These are phyloP conservation scores for Penicillium coffeae DNA, from an alignment of 495 filamentous ascomycete species.

Conservation along the genomic window DNA sequence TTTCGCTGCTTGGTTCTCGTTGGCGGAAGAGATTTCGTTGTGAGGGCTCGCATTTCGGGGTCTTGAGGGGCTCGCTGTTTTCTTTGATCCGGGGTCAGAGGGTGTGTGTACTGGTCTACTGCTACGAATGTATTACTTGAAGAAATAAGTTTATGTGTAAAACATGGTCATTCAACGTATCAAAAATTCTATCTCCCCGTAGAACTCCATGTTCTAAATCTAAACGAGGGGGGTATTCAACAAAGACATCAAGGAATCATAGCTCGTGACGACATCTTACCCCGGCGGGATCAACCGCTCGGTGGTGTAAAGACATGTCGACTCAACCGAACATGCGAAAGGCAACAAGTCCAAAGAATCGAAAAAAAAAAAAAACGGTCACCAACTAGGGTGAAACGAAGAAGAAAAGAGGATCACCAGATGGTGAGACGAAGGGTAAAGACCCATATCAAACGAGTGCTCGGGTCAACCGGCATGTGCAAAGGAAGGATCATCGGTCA, in stretches of 20 bases:
- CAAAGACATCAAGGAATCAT: slow-evolving; percentile 23
- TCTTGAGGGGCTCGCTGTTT: not conserved
- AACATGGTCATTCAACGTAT: slow-evolving; percentile 15
- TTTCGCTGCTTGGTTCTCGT: not conserved
- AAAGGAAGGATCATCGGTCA: slow-evolving; percentile 2
- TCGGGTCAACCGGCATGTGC: slow-evolving; percentile 26
- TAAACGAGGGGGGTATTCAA: slow-evolving; percentile 21
- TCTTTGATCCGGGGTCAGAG: not conserved
- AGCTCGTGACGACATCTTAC: slow-evolving; percentile 26
- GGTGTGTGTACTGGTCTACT: no score
- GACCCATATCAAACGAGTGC: slow-evolving; percentile 16
- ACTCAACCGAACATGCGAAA: slow-evolving; percentile 31
- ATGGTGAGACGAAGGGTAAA: slow-evolving; percentile 11
- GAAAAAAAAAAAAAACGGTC: slow-evolving; percentile 11
- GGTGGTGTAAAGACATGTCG: slow-evolving; percentile 20
- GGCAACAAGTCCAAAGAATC: slow-evolving; percentile 5
- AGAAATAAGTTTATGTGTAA: not conserved
- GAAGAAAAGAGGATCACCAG: slow-evolving; percentile 14
- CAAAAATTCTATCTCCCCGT: slow-evolving; percentile 18
- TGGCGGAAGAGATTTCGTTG: not conserved
- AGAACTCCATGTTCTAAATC: slow-evolving; percentile 9
- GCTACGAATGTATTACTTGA: no score
- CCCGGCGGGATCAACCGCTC: slow-evolving; percentile 20
- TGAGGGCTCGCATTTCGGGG: not conserved
- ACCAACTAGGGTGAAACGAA: slow-evolving; percentile 18